Percentiles rank a stretch among this genome's conserved stretches.
Conservation (phyloP, 441 rosid genomes). For the Gossypium trilobum region DNA sequence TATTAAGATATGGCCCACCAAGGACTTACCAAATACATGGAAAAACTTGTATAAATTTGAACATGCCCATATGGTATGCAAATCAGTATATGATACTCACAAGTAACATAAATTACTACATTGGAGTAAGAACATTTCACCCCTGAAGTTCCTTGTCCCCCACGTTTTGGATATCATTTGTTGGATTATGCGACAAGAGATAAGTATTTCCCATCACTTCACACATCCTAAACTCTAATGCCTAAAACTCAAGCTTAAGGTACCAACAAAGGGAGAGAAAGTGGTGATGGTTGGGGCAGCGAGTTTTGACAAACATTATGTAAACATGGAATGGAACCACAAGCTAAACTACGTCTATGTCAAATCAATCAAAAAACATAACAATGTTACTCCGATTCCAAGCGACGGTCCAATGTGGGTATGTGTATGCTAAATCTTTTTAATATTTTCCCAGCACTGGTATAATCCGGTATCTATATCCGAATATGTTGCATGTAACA, state of each 20-base stretch:
- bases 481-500: not conserved
- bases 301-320: not conserved
- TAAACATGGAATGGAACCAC: not conserved
- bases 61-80: not conserved
- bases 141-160: not conserved
- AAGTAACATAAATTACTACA: not conserved
- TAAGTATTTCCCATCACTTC: not conserved
- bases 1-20: not conserved
- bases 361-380: not conserved
- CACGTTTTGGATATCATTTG: not conserved
- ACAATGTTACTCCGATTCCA: not conserved
- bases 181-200: not conserved
- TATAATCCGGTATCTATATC: not conserved
- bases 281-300: no score
- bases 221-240: not conserved
- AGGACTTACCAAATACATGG: not conserved
- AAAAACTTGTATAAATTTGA: not conserved
- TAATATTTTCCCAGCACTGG: not conserved
- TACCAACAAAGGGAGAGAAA: not conserved
- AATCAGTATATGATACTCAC: not conserved
- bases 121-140: not conserved
- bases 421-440: not conserved
- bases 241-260: not conserved
- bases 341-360: not conserved
- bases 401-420: not conserved